Base-by-base conservation (phyloP, 306 rosid genomes). In the Ceratonia siliqua region DNA sequence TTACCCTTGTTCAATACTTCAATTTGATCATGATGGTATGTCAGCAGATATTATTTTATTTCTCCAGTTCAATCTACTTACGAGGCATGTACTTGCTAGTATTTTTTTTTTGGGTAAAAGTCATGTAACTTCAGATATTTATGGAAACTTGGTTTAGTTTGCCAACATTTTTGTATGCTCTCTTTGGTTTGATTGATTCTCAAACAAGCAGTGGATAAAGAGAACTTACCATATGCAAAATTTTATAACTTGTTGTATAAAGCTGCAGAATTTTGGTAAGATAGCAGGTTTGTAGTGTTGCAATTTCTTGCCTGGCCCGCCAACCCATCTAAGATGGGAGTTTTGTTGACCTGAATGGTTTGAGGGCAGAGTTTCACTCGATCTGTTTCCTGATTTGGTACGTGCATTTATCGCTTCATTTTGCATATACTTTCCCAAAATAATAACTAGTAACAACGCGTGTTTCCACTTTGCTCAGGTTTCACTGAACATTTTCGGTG, bases 331-430 rank as follows among this genome's bases (percentile, higher is more conserved):
- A 12, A 13, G 58, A 74, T 30, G 76, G 55, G 49, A 20, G 21
- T 56, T 46, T 75, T 72, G 83, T 85, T 82, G 70, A 70, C 75
- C 86, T 80, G 72, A 82, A 75, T 70, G 52, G 70, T 30, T 56
- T 17, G 75, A 36, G 76, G 32, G 20, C 20, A 15, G 17, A 22
- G 62, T 62, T 62, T 50, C 7, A 57, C 18, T 58, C 14, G 15
- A 63, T 15, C 2, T 35, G 17, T 58, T 68, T 57, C 43, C 14
- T 24, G 68, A 27, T 58, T 59, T 69, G 57, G 64, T 78, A 39
- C 6, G 8, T 21, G 14, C 38, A 25, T 50, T 33, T 62, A 43
- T 58, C 46, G 61, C 22, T 39, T 38, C 50, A 33, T 50, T 62
- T 70, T 54, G 72, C 50, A 41, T n/a, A 14, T 52, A 41, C n/a